Percentiles rank a stretch among this genome's conserved stretches.
Conservation (phyloP, 2,329 filamentous ascomycete species). For the Lachnellula arida region DNA sequence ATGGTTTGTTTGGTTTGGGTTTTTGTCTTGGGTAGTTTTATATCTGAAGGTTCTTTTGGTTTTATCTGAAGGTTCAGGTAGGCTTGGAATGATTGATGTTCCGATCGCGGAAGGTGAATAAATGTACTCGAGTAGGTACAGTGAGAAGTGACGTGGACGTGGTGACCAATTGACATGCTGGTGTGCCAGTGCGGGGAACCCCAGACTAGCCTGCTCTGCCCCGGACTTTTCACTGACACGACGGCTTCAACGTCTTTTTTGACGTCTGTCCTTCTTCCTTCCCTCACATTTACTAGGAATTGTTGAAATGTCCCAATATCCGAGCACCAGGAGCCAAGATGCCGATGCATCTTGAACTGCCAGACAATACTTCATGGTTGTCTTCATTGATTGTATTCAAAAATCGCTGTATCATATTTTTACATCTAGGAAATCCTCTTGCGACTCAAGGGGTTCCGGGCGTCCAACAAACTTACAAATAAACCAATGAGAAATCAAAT, state of each 20-base stretch:
- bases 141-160: not conserved
- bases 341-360: not conserved
- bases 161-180: not conserved
- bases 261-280: not conserved
- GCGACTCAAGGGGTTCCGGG: not conserved
- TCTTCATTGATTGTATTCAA: no score
- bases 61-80: not conserved
- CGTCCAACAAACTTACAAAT: not conserved
- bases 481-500: not conserved
- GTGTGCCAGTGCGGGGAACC: not conserved
- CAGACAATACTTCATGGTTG: not conserved
- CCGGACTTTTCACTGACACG: not conserved
- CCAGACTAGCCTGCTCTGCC: not conserved
- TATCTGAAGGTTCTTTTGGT: not conserved
- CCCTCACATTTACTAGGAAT: not conserved
- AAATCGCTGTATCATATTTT: slow-evolving; percentile 5
- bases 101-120: not conserved
- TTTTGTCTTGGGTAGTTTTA: not conserved
- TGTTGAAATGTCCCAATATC: no score
- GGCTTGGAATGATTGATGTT: not conserved
- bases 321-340: no score
- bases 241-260: not conserved
- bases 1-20: not conserved
- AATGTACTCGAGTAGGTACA: no score
- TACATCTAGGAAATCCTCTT: slow-evolving; percentile 8